Evolutionary conservation across 306 rosid genomes (phyloP).

Genomic region (Pyrus betulifolia): DNA sequence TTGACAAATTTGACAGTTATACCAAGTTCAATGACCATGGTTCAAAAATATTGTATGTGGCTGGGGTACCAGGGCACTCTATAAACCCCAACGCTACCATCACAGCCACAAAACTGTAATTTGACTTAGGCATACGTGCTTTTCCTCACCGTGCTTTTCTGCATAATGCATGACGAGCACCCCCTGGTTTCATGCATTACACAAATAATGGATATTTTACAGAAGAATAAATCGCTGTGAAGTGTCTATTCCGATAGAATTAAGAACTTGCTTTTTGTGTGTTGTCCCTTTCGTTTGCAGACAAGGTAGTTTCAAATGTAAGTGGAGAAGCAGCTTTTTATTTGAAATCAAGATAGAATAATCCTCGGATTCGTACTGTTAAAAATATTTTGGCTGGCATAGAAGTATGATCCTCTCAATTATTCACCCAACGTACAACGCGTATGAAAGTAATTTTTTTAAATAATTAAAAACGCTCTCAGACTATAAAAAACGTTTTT

Average conservation of each 20-base stretch:
- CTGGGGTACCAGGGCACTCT: no score
- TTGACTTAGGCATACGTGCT: background rate
- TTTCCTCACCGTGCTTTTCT: background rate
- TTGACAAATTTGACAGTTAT: no score
- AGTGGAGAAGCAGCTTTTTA: background rate
- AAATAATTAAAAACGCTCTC: no score
- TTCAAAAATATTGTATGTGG: no score
- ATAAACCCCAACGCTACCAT: background rate
- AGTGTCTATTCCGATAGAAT: background rate
- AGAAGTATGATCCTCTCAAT: background rate
- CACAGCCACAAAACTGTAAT: background rate
- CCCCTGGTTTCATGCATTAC: background rate
- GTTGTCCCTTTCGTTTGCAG: background rate
- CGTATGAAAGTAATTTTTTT: no score
- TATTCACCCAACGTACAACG: no score
- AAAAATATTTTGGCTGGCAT: background rate
- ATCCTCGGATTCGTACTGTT: background rate
- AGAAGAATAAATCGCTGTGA: background rate
- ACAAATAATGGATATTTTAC: background rate
- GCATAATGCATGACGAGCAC: background rate
- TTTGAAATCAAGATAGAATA: background rate
- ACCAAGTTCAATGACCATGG: no score
- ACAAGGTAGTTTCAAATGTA: background rate
- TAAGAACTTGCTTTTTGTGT: background rate
- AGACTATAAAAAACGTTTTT: no score